Evolutionary conservation across 73 alveolate species (phyloP), one percentile per base, ranked within the genome.

Genomic region (Uronychia setigera): DNA sequence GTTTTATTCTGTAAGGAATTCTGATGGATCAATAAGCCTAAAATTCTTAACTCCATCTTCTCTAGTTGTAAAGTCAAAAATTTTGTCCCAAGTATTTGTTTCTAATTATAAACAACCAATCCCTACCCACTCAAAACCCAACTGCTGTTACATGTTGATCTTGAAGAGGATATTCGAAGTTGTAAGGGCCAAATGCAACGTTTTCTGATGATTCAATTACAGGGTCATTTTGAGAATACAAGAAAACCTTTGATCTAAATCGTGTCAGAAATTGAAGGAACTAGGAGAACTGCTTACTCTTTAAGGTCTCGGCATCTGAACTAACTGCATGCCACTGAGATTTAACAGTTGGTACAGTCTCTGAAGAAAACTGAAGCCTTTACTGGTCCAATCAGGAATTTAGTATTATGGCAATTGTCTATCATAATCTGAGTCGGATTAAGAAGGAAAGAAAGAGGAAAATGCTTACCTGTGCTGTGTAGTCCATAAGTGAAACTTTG

Each of bases 331-430:
- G 97, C 95, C 29, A 93, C 93, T n/a, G 95, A 79, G 34, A 93
- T 85, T 59, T 59, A 80, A 87, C 98, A 94, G 85, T 89, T 74
- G 32, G 86, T 87, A 60, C 98, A 94, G 82, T 95, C 94, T 80
- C 99, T 77, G 60, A 95, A 75, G 92, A 95, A 94, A 60, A 94
- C 84, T 1, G 97, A 92, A 74, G 95, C 95, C 76, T 94, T 90
- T 26, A 90, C 95, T 59, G 99, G 98, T 1, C 97, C 99, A 29
- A 96, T 80, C 34, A 90, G 88, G 89, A 96, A 80, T 31, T 86
- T 87, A 67, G 97, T 90, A 83, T 92, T 90, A 57, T 84, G 58
- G 89, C 98, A 96, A 28, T 93, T 92, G 85, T 96, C 99, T n/a
- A 96, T 89, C 35, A 85, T 34, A 31, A 96, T 94, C 82, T 88